Conservation (phyloP, 139 green algal species). For the Chlorella sp. region DNA sequence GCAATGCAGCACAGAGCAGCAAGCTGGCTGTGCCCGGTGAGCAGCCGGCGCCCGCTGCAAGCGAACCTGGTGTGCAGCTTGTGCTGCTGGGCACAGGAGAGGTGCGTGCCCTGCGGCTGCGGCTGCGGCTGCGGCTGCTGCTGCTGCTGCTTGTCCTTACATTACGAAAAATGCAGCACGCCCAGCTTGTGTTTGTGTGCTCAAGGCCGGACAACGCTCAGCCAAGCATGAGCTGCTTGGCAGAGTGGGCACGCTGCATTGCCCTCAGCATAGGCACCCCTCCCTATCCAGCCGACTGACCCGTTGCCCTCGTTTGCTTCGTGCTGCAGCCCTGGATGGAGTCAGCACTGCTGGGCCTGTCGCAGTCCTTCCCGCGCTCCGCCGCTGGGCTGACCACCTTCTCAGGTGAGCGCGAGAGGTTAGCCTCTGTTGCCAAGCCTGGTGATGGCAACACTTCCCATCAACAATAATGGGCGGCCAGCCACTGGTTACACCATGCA, state of each 20-base stretch:
- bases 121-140: not conserved
- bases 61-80: conserved; percentile 41
- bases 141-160: not conserved
- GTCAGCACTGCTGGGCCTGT: conserved; percentile 57
- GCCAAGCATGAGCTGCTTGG: too few species aligned
- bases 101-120: not conserved
- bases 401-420: conserved; percentile 26
- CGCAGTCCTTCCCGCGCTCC: conserved; percentile 55
- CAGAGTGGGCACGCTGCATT: too few species aligned
- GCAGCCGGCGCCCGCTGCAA: too few species aligned
- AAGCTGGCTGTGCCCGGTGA: not conserved
- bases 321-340: conserved; percentile 67
- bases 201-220: too few species aligned
- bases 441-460: not conserved
- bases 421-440: not conserved
- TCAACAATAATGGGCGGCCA: too few species aligned
- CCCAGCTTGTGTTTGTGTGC: not conserved
- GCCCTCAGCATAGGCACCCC: too few species aligned
- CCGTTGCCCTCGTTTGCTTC: not conserved
- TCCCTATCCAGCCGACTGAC: not conserved
- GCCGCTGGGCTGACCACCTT: conserved; percentile 68
- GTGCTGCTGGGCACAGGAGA: conserved; percentile 59
- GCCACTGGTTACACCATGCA: not conserved
- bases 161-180: not conserved
- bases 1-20: not conserved